Base-by-base conservation (phyloP, 2,329 filamentous ascomycete species). In the Fusarium solani-melongenae region DNA sequence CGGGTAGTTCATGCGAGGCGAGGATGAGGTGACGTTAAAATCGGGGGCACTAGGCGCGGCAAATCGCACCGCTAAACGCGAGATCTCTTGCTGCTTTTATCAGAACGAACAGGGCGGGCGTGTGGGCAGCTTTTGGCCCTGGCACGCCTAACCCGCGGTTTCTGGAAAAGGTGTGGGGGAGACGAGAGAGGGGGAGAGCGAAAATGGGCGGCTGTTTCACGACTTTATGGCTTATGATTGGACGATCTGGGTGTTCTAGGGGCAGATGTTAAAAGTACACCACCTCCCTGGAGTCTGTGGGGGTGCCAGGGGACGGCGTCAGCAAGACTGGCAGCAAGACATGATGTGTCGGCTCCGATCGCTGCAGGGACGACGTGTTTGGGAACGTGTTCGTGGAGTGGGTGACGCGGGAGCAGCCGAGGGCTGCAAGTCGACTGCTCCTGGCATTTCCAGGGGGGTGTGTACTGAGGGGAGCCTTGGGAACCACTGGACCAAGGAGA, bases 211-310 rank as follows among this genome's bases (percentile, higher is more conserved):
- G 79, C 75, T 82, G 80, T 85, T 85, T 84, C 81, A 86, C 81
- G 83, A 84, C 79, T 83, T 53, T 82, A 87, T 82, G 86, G 85
- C 76, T 84, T 83, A 86, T 89, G 87, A 89, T 89, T 89, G 88
- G 87, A 83, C 76, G 76, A 76, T 62, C 59, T 63, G 67, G 79
- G 79, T 71, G 77, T 79, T 78, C 78, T 81, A 76, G 75, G 73
- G 76, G 80, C 75, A 76, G 77, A 69, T 73, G 76, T 77, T 82
- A 84, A 84, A 86, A 83, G 83, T 84, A 87, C 84, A 82, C 84
- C 84, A 83, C 82, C 81, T 79, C 72, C 78, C 71, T 74, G 66
- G 70, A 64, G 66, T 73, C 70, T 77, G 77, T 68, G 77, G 77
- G 72, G 76, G 74, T 68, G 61, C 62, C 64, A 64, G 70, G 68